phyloP scores from a whole-genome alignment of 1,284 basidiomycete species.

The Tilletia horrida region DNA sequence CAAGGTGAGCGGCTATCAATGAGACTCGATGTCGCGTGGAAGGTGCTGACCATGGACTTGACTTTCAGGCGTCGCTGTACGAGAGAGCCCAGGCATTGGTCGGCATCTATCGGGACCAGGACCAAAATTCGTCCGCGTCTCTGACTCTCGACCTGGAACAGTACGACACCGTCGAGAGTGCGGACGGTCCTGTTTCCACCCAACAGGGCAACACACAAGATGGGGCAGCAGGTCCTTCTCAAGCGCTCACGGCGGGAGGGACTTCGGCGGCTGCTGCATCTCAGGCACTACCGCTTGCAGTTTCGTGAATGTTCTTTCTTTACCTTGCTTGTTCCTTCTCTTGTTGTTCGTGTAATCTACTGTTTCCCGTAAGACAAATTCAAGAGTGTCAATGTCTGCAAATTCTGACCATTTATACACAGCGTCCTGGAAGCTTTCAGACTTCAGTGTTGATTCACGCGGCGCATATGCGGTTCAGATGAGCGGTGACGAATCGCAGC shows the following conservation, averaged over 20 bases:
- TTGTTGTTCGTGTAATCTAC: background rate
- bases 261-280: conserved; percentile 3
- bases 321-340: background rate
- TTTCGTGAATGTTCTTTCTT: background rate
- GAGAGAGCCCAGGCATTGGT: conserved; percentile 86
- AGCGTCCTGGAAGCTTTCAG: no score
- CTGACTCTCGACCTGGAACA: conserved; percentile 76
- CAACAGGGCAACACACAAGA: background rate
- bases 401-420: no score
- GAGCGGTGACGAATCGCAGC: no score
- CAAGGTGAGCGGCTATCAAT: conserved; percentile 58
- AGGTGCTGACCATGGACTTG: background rate
- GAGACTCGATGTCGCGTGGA: background rate
- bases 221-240: background rate
- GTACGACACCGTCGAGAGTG: conserved; percentile 27
- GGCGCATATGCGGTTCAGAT: no score
- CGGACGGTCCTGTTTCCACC: background rate
- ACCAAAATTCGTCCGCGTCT: conserved; percentile 81
- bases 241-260: background rate
- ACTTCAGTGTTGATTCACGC: no score
- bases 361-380: no score
- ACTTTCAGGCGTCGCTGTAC: conserved; percentile 61
- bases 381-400: no score
- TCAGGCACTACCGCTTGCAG: conserved; percentile 1
- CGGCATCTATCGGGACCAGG: conserved; percentile 89